Evolutionary conservation across 495 filamentous ascomycete genomes (phyloP).

Genomic region (Achaetomiella virescens): DNA sequence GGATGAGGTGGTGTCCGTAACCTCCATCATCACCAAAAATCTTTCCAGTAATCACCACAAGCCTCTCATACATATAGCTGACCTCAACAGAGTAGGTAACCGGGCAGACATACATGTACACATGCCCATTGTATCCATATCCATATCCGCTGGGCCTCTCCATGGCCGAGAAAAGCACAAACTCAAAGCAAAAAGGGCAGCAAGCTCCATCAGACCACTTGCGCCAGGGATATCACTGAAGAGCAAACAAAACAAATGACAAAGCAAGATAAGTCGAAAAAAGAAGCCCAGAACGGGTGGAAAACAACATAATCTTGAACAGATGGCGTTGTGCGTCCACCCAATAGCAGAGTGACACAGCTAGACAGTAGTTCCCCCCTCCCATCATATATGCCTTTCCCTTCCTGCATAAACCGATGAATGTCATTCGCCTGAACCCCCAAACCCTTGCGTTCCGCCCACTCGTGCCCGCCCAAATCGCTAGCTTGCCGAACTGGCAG

Average conservation of each 20-base stretch:
- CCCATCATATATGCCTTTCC: background rate
- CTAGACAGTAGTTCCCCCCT: background rate
- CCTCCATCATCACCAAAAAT: too few species aligned
- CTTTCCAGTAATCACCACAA: too few species aligned
- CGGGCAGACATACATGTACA: background rate
- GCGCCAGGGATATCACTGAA: constrained; percentile 10
- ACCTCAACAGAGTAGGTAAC: too few species aligned
- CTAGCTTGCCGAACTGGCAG: background rate
- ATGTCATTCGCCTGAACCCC: constrained; percentile 2
- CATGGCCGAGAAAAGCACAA: background rate
- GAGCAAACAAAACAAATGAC: background rate
- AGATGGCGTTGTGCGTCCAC: background rate
- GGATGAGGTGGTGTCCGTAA: too few species aligned
- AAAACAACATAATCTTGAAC: background rate
- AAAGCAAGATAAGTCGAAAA: background rate
- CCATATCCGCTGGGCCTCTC: background rate
- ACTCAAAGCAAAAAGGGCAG: background rate
- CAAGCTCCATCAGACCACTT: constrained; percentile 1
- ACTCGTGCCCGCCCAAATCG: too few species aligned
- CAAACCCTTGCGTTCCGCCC: background rate
- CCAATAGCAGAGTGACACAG: too few species aligned
- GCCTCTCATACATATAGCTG: too few species aligned
- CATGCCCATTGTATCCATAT: background rate
- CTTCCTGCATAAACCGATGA: background rate
- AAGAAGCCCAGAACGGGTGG: background rate